phyloP scores from a whole-genome alignment of 345 rosid genomes.

The Psidium friedrichsthalianum region DNA sequence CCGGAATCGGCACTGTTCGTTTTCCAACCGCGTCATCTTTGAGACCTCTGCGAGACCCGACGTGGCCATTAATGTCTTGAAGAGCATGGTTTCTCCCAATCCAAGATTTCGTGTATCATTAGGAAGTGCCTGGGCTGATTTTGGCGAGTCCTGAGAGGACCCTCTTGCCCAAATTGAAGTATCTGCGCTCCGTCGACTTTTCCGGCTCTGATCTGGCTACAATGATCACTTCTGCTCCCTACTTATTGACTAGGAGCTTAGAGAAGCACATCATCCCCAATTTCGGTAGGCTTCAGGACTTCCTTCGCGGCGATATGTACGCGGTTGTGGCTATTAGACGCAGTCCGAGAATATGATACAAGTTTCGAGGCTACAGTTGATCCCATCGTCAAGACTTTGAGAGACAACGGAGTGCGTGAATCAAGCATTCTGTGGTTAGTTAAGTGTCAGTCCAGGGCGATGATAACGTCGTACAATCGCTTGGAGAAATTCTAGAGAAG shows the following conservation, averaged over 20 bases:
- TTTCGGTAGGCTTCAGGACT: constrained; percentile 4
- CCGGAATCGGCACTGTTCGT: background rate
- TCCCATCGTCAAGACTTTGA: background rate
- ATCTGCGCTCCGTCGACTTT: constrained; percentile 17
- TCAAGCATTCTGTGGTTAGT: background rate
- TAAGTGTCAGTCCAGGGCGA: background rate
- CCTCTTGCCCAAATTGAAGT: constrained; percentile 27
- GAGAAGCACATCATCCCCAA: constrained; percentile 12
- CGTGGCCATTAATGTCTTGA: constrained; percentile 3
- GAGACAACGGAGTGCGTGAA: constrained; percentile 12
- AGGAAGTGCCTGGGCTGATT: constrained; percentile 2
- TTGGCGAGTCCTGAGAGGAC: constrained; percentile 1
- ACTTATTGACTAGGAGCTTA: background rate
- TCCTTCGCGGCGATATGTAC: constrained; percentile 1
- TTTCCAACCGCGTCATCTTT: background rate
- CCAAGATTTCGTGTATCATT: constrained; percentile 7
- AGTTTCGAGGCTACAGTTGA: background rate
- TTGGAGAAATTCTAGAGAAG: background rate
- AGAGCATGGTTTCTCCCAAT: constrained; percentile 9
- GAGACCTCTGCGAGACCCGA: constrained; percentile 5
- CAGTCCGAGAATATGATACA: background rate
- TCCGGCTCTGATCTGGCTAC: constrained; percentile 1
- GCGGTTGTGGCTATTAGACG: background rate
- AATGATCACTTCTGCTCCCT: background rate
- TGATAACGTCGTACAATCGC: background rate